Base-by-base conservation (phyloP, 176 grass and related monocot species). In the Pontederia crassipes region DNA sequence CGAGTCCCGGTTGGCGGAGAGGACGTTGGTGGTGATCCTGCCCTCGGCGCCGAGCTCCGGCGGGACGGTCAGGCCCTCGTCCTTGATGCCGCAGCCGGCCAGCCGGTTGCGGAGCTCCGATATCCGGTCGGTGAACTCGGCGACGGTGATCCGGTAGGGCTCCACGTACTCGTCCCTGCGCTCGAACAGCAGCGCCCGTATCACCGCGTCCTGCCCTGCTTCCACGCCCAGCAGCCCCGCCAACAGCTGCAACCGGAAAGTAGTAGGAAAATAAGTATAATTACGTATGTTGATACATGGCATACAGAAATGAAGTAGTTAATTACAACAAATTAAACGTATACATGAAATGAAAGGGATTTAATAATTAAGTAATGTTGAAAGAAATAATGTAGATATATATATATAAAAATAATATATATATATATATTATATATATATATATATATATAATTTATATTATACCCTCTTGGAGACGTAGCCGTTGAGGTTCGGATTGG, bases 191-290 rank as follows among this genome's bases (percentile, higher is more conserved):
- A 85, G 62, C 29, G 52, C 77, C 20, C 87, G 70, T 77, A 96
- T 96, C 69, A 96, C 83, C 27, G 87, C 87, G 46, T 97, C 92
- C 73, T 97, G 92, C 2, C 87, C 92, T 0, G 92, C 79, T 73
- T 97, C 92, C 75, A 97, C 92, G 0, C 64, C 87, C 26, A 97
- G 45, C 48, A 97, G 61, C 48, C 87, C 92, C 4, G 87, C 87
- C 59, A 97, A 53, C 5, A 96, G 78, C 92, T 91, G 82, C 35
- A 17, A 3, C 14, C 20, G 20, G 20, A 54, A 7, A 8, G 46
- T 10, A 48, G 20, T 24, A 24, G 20, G 20, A 24, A 24, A 24
- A 24, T 24, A 24, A 24, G 1, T 24, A 45, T 62, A 46, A 2
- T 46, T 45, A 40, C 26, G 20, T 24, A 61, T 8, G 5, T 16